Conservation (phyloP, 202 grass and related monocot genomes). For the Eragrostis tef region DNA sequence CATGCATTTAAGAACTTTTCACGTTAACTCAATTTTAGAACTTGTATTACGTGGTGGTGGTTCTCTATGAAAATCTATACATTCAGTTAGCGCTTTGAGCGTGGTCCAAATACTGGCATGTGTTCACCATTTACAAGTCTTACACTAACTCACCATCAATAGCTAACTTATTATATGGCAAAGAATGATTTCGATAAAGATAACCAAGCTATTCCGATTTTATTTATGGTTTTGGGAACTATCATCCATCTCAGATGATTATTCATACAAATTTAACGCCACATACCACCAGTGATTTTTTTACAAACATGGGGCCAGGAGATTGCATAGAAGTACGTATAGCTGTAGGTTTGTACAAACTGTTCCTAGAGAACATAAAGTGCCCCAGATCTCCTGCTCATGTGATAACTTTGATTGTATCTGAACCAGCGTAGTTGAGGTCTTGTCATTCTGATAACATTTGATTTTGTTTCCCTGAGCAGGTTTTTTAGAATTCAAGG, state of each 20-base stretch:
- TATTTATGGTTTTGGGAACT: neutral
- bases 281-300: constrained; percentile 14
- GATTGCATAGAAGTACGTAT: neutral
- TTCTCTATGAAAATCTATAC: neutral
- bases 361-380: neutral
- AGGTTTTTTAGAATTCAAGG: constrained; percentile 84
- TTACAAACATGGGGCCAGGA: neutral
- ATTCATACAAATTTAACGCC: neutral
- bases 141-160: neutral
- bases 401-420: neutral
- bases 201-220: neutral
- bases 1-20: neutral
- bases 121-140: neutral
- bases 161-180: neutral
- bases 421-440: neutral
- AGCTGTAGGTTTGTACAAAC: neutral
- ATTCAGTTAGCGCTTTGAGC: neutral
- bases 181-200: neutral
- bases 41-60: neutral
- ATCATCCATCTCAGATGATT: neutral
- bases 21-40: neutral
- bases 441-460: constrained; percentile 9
- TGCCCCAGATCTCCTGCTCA: neutral
- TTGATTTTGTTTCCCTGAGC: constrained; percentile 35
- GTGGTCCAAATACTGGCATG: neutral